These are phyloP conservation scores for Alternaria novae-zelandiae DNA, from an alignment of 2,329 filamentous ascomycete species.

Conservation along the genomic window DNA sequence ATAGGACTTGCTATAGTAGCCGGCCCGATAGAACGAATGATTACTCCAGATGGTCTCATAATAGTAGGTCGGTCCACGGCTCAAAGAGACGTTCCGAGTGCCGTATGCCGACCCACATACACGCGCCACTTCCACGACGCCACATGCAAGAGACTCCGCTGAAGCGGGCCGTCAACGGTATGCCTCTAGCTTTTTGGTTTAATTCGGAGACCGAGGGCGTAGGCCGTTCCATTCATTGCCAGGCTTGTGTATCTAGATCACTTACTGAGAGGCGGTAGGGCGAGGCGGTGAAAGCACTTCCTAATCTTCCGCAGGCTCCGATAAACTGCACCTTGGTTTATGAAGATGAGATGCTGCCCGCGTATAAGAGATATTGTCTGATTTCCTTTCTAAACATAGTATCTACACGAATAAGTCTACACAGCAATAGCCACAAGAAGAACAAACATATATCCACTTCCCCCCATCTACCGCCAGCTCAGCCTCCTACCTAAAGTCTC, in stretches of 20 bases:
- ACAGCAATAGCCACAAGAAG: neutral
- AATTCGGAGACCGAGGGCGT: too few relatives aligned
- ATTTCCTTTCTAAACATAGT: neutral
- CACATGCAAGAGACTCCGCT: too few relatives aligned
- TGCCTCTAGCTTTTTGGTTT: too few relatives aligned
- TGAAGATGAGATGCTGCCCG: neutral
- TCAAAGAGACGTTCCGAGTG: neutral
- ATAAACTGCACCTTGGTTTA: fast-evolving
- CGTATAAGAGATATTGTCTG: neutral
- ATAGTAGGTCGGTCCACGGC: too few relatives aligned
- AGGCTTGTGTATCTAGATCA: too few relatives aligned
- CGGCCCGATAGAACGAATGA: neutral
- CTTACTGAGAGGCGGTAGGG: too few relatives aligned
- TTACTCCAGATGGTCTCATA: neutral
- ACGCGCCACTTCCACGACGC: neutral
- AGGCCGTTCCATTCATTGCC: too few relatives aligned
- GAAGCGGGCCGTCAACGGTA: too few relatives aligned
- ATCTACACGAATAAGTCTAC: neutral
- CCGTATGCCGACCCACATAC: neutral
- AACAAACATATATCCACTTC: neutral
- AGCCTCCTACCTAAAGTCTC: neutral
- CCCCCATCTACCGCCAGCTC: neutral
- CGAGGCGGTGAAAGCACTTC: neutral
- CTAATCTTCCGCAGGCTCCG: neutral
- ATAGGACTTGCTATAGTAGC: neutral